These are phyloP conservation scores for Apiospora aurea DNA, from an alignment of 2,329 filamentous ascomycete genomes.

Conservation along the genomic window DNA sequence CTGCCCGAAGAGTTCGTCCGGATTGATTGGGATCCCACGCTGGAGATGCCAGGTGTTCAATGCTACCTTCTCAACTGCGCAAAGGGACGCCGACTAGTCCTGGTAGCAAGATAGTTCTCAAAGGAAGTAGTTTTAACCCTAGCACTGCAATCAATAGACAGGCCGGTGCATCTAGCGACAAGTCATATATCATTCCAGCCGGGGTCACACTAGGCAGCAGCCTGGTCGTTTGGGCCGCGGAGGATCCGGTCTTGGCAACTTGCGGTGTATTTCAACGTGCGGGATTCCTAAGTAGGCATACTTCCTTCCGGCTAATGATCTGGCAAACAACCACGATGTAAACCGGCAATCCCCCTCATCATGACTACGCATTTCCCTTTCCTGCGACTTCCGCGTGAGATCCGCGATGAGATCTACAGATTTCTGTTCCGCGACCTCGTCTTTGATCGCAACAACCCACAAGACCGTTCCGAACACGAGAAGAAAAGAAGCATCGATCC, in stretches of 20 bases:
- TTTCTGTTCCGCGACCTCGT: not conserved
- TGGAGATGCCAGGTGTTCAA: too few species aligned
- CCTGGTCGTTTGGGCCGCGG: not conserved
- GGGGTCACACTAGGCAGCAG: too few species aligned
- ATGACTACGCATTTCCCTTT: not conserved
- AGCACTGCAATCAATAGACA: too few species aligned
- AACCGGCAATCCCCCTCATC: not conserved
- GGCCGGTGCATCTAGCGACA: too few species aligned
- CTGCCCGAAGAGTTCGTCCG: too few species aligned
- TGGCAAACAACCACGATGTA: not conserved
- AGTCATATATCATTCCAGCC: too few species aligned
- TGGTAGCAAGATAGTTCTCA: too few species aligned
- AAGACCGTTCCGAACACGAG: not conserved
- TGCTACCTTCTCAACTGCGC: too few species aligned
- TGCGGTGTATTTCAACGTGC: not conserved
- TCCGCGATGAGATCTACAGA: not conserved
- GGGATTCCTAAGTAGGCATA: not conserved
- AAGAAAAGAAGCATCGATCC: not conserved
- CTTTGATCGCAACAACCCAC: conserved; percentile 8
- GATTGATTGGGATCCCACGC: too few species aligned
- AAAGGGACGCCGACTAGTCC: too few species aligned
- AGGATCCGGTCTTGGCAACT: not conserved
- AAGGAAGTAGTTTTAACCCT: too few species aligned
- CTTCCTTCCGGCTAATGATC: not conserved
- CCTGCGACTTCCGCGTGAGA: not conserved